phyloP scores from a whole-genome alignment of 176 grass and related monocot species.

The Ampelocalamus luodianensis region DNA sequence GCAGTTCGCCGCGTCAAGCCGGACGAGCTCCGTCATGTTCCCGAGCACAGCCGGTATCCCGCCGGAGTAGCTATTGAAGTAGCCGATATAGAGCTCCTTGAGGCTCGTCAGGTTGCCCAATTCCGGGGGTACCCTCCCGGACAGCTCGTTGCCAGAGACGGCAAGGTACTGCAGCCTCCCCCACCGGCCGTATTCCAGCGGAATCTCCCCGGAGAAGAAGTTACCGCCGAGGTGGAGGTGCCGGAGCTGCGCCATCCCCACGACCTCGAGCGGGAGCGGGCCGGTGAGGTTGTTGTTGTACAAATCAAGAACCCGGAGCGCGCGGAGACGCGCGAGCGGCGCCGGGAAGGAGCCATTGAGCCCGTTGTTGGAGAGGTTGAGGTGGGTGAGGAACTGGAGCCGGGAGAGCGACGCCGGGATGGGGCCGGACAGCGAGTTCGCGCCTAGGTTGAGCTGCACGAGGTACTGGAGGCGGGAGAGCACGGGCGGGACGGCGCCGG shows the following conservation, averaged over 20 bases:
- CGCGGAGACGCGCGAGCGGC: slow-evolving; percentile 42
- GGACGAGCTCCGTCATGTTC: slow-evolving; percentile 69
- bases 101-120: slow-evolving; percentile 73
- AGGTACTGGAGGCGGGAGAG: slow-evolving; percentile 42
- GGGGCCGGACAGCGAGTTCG: slow-evolving; percentile 56
- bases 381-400: slow-evolving; percentile 54
- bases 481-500: slow-evolving; percentile 50
- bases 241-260: slow-evolving; percentile 45
- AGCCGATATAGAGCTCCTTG: slow-evolving; percentile 82
- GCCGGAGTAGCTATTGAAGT: slow-evolving; percentile 75
- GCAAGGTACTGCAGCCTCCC: slow-evolving; percentile 75
- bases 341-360: slow-evolving; percentile 68
- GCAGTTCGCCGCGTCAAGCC: slow-evolving; percentile 87
- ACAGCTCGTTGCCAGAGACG: slow-evolving; percentile 88
- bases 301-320: slow-evolving; percentile 70
- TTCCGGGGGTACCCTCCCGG: slow-evolving; percentile 63
- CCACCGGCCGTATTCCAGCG: slow-evolving; percentile 65
- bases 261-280: slow-evolving; percentile 49
- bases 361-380: slow-evolving; percentile 90
- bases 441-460: slow-evolving; percentile 53
- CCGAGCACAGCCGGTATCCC: slow-evolving; percentile 72
- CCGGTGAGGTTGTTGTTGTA: slow-evolving; percentile 94
- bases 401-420: slow-evolving; percentile 55
- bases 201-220: slow-evolving; percentile 82
- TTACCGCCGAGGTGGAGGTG: slow-evolving; percentile 84